Conservation (phyloP, 257 asterid species). For the Solanum pinnatisectum region DNA sequence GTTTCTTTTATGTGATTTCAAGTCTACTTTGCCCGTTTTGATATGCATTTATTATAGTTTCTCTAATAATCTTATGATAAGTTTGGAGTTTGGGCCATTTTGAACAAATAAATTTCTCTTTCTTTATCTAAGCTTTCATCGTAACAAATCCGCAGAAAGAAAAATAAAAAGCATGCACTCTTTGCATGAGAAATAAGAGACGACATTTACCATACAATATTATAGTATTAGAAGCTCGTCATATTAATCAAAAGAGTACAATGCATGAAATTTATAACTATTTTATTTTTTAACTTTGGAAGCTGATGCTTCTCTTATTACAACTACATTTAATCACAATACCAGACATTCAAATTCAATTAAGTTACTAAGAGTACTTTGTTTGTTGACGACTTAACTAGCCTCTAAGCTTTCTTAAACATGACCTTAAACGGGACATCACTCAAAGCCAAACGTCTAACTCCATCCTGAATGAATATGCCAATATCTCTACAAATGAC, state of each 20-base stretch:
- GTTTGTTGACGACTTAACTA: background rate
- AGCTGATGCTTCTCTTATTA: background rate
- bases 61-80: background rate
- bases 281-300: background rate
- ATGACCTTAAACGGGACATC: conserved; percentile 10
- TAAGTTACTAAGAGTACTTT: background rate
- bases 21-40: background rate
- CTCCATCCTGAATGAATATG: conserved; percentile 31
- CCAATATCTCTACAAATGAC: conserved; percentile 40
- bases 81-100: background rate
- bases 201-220: background rate
- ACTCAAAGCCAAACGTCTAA: conserved; percentile 20
- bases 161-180: background rate
- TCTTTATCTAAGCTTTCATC: background rate
- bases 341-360: background rate
- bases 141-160: background rate
- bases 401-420: conserved; percentile 10
- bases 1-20: background rate
- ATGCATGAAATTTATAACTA: background rate
- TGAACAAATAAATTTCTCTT: background rate
- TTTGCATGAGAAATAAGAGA: background rate
- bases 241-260: background rate
- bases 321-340: background rate
- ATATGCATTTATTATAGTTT: background rate
- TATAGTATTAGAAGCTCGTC: background rate